Base-by-base conservation (phyloP, 163 green algal species). In the Prototheca wickerhamii region DNA sequence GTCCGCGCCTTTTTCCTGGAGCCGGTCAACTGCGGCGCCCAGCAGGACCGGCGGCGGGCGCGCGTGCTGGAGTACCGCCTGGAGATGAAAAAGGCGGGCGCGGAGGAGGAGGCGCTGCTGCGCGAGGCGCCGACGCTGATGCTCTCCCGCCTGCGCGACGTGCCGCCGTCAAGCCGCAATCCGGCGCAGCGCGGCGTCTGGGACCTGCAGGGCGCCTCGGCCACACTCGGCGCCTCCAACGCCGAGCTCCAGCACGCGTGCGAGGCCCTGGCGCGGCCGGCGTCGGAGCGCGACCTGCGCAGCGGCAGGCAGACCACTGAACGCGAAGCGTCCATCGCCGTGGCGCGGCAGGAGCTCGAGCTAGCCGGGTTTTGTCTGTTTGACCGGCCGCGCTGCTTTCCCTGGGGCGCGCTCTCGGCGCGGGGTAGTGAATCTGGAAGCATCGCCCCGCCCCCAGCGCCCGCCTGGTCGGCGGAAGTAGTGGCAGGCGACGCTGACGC, bases 91-190 rank as follows among this genome's bases (percentile, higher is more conserved):
- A 59, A 72, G 49, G 30, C 66, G 46, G 65, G 65, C 26, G 58
- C 58, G 29, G 40, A 43, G 23, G 65, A 72, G 23, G 65, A 67
- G 6, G 25, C 46, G 6, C 21, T 72, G 6, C 31, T 69, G 51
- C 32, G 63, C 55, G 69, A 67, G 20, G 25, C 54, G 1, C 35
- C 53, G 4, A 12, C 40, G 30, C 40, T 60, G 2, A n/a, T 68
- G 35, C 69, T 62, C 26, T 32, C 63, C 20, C 62, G 57, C 33
- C 72, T 76, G 40, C 51, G 46, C 8, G n/a, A 57, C 54, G 53
- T 54, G 29, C 50, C 61, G 12, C 15, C 49, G 8, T 59, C 52
- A 26, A 18, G 10, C n/a, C 52, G 34, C 25, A 15, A 21, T 10
- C 10, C 37, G 10, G 10, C 35, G 28, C n/a, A 37, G 28, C 52